Base-by-base conservation (phyloP, 108 stramenopile genomes). In the Parietichytrium sp. region DNA sequence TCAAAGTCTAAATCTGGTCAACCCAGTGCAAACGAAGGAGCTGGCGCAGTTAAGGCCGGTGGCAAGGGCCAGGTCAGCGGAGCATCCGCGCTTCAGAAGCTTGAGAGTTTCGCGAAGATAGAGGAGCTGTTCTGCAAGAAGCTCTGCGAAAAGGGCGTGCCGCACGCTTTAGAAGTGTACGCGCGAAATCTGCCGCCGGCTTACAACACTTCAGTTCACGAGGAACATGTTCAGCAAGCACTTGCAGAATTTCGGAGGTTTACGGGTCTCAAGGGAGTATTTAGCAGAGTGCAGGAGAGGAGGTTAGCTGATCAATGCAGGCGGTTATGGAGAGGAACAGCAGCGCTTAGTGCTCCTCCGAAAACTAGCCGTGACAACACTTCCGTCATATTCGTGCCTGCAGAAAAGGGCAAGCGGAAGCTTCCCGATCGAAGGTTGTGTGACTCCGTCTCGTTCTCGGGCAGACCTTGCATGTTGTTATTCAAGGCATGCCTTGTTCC, bases 361-460 rank as follows among this genome's bases (percentile, higher is more conserved):
- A 16, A 42, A 0, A 72, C 61, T n/a, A n/a, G n/a, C n/a, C n/a
- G n/a, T n/a, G n/a, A n/a, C n/a, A n/a, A n/a, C n/a, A n/a, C n/a
- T n/a, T n/a, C n/a, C n/a, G n/a, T n/a, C n/a, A 72, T 72, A 10
- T 45, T n/a, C 42, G 45, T 42, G 0, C 36, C 38, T 25, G 42
- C 61, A 0, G 61, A 72, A 72, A 72, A 72, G 61, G 61, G 61
- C 33, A n/a, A n/a, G n/a, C n/a, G n/a, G n/a, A n/a, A n/a, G n/a
- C n/a, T n/a, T n/a, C 61, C 61, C 29, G 61, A 72, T 27, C 6
- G 61, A 7, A 16, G 61, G 20, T 42, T 72, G 15, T 72, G 61
- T 25, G 61, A 72, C 33, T 33, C 61, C 0, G 2, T 72, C 20
- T 72, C 61, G 33, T 42, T 72, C 61, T 45, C 61, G 13, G 61